Conservation (phyloP, 805 yeast species). For the Wickerhamiella sorbophila region DNA sequence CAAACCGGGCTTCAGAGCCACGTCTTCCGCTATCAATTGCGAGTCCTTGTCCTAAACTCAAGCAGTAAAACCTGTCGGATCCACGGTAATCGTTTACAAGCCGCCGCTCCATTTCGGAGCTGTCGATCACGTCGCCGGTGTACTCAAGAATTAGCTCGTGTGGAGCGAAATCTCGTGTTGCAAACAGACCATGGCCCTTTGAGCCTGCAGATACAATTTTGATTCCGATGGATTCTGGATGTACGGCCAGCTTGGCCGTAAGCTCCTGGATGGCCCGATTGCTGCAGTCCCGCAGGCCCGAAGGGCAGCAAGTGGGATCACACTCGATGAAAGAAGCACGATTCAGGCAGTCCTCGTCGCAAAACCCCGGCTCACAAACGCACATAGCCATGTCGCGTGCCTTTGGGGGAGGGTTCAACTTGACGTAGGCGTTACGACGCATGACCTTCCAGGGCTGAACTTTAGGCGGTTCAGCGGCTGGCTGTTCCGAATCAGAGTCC, state of each 20-base stretch:
- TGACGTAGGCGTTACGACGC: background rate
- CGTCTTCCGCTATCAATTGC: conserved; percentile 33
- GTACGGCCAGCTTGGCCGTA: conserved; percentile 1
- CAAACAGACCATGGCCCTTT: conserved; percentile 33
- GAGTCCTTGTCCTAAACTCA: conserved; percentile 31
- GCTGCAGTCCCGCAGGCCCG: conserved; percentile 25
- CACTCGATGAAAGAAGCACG: conserved; percentile 26
- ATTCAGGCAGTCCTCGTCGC: conserved; percentile 28
- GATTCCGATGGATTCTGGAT: conserved; percentile 10
- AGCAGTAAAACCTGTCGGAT: conserved; percentile 28
- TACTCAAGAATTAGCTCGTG: conserved; percentile 34
- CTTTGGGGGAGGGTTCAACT: background rate
- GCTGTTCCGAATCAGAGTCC: too few relatives aligned
- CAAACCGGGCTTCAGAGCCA: conserved; percentile 38
- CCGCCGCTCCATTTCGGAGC: conserved; percentile 28
- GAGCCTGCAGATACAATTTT: conserved; percentile 27
- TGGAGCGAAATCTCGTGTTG: conserved; percentile 27
- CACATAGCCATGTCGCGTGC: background rate
- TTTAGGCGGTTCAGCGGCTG: background rate
- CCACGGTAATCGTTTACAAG: conserved; percentile 25
- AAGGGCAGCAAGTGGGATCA: conserved; percentile 22
- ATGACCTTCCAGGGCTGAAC: background rate
- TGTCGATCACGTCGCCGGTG: conserved; percentile 35
- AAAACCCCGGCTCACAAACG: conserved; percentile 9
- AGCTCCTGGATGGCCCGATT: conserved; percentile 26